Percentiles rank a stretch among this genome's conserved stretches.
These are phyloP conservation scores for Colletotrichum lupini DNA, from an alignment of 2,329 filamentous ascomycete genomes.

Conservation along the genomic window DNA sequence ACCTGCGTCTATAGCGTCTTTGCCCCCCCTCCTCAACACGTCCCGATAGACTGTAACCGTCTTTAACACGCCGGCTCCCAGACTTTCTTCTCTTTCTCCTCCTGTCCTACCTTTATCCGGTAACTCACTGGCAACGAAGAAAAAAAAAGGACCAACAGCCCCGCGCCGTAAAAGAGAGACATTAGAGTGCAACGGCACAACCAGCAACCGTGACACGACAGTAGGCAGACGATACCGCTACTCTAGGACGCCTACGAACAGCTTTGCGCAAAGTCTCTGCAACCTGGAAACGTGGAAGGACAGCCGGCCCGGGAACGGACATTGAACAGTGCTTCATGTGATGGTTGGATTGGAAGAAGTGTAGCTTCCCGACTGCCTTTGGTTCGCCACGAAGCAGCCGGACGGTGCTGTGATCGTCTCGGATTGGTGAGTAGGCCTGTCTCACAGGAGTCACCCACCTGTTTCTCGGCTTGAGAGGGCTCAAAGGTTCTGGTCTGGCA, in stretches of 20 bases:
- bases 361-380: constrained; percentile 43
- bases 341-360: constrained; percentile 49
- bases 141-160: not conserved
- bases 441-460: constrained; percentile 44
- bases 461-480: constrained; percentile 35
- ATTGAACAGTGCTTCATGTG: constrained; percentile 47
- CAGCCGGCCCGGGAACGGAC: constrained; percentile 44
- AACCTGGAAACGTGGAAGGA: constrained; percentile 37
- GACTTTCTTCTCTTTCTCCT: constrained; percentile 16
- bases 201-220: constrained; percentile 26
- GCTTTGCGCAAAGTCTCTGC: constrained; percentile 29
- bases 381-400: constrained; percentile 37
- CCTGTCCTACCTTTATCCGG: constrained; percentile 22
- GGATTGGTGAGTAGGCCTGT: constrained; percentile 54
- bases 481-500: constrained; percentile 24
- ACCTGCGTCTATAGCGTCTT: constrained; percentile 43
- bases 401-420: constrained; percentile 39
- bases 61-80: constrained; percentile 34
- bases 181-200: constrained; percentile 22
- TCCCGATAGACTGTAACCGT: constrained; percentile 34
- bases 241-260: constrained; percentile 8
- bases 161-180: constrained; percentile 23
- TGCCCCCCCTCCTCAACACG: constrained; percentile 2
- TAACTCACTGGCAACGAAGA: not conserved
- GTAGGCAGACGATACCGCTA: constrained; percentile 18